A percentile compares a stretch with the other conserved stretches of the same genome.
Evolutionary conservation across 1,284 basidiomycete genomes (phyloP).

Genomic region (Pyrrhoderma noxium): DNA sequence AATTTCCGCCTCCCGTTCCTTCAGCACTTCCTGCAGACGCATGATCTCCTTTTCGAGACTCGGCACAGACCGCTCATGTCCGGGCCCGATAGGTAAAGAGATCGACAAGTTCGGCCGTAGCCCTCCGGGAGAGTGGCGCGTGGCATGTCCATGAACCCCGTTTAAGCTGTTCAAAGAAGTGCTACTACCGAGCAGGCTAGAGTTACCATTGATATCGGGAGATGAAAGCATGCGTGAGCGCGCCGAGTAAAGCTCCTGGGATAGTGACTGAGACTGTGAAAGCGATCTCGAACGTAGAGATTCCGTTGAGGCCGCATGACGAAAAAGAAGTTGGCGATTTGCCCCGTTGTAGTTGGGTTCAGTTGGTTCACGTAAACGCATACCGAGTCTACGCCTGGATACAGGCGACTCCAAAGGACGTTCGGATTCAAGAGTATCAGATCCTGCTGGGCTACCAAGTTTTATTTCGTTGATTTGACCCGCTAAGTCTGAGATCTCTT

Average conservation of each 20-base stretch:
- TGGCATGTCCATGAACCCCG: constrained; percentile 29
- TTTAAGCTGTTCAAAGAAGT: constrained; percentile 37
- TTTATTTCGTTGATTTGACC: constrained; percentile 78
- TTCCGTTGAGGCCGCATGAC: constrained; percentile 75
- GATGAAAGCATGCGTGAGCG: constrained; percentile 73
- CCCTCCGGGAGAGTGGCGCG: constrained; percentile 23
- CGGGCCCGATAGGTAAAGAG: constrained; percentile 40
- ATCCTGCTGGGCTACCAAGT: constrained; percentile 37
- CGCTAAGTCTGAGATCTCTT: constrained; percentile 81
- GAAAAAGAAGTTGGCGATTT: constrained; percentile 70
- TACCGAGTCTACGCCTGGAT: constrained; percentile 41
- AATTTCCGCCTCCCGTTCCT: constrained; percentile 85
- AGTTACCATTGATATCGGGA: constrained; percentile 55
- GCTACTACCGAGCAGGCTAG: too few species aligned
- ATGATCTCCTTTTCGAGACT: constrained; percentile 91
- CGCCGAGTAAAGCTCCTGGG: constrained; percentile 91
- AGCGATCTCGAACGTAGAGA: constrained; percentile 82
- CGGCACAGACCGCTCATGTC: constrained; percentile 62
- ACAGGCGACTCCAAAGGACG: constrained; percentile 38
- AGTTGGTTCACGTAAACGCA: constrained; percentile 39
- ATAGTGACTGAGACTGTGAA: constrained; percentile 84
- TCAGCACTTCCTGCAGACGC: constrained; percentile 82
- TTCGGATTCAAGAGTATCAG: constrained; percentile 44
- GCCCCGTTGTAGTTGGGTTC: constrained; percentile 44
- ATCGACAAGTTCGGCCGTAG: constrained; percentile 55